These are phyloP conservation scores for Microdochium bolleyi DNA, from an alignment of 2,329 filamentous ascomycete genomes.

Conservation along the genomic window DNA sequence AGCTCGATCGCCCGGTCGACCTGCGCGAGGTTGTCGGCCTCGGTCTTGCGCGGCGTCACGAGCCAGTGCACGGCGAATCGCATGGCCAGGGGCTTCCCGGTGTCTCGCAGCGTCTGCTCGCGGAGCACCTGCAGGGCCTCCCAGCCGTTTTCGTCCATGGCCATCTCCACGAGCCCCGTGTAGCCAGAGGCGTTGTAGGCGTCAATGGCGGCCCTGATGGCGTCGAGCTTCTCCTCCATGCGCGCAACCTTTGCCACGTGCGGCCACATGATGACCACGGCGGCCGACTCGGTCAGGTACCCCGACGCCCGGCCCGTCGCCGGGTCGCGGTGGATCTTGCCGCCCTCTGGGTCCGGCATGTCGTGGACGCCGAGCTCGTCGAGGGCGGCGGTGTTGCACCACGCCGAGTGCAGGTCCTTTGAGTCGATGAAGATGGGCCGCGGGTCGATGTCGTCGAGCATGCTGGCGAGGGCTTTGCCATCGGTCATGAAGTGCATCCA, in stretches of 20 bases:
- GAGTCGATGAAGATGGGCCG: constrained; percentile 48
- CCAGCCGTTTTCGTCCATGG: constrained; percentile 49
- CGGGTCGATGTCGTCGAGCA: constrained; percentile 42
- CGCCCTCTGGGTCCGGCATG: constrained; percentile 40
- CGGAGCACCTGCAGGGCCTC: constrained; percentile 36
- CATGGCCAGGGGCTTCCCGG: constrained; percentile 27
- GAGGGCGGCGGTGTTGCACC: constrained; percentile 45
- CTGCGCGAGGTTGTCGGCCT: constrained; percentile 36
- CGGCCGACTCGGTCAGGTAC: constrained; percentile 45
- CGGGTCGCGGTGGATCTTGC: constrained; percentile 39
- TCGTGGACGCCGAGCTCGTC: constrained; percentile 37
- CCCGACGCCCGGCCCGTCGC: constrained; percentile 35
- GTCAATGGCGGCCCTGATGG: constrained; percentile 35
- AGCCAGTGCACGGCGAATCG: constrained; percentile 50
- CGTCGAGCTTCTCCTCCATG: constrained; percentile 36
- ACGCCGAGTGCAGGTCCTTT: constrained; percentile 48
- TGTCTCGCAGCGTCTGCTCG: constrained; percentile 1
- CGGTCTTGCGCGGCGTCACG: constrained; percentile 34
- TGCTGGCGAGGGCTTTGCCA: constrained; percentile 35
- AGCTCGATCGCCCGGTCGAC: constrained; percentile 43
- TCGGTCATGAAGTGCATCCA: constrained; percentile 51
- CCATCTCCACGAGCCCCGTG: constrained; percentile 50
- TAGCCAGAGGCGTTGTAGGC: constrained; percentile 42
- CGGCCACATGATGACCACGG: constrained; percentile 45
- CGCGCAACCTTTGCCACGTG: constrained; percentile 38